Base-by-base conservation (phyloP, 2,329 filamentous ascomycete species). In the Claviceps sp. region DNA sequence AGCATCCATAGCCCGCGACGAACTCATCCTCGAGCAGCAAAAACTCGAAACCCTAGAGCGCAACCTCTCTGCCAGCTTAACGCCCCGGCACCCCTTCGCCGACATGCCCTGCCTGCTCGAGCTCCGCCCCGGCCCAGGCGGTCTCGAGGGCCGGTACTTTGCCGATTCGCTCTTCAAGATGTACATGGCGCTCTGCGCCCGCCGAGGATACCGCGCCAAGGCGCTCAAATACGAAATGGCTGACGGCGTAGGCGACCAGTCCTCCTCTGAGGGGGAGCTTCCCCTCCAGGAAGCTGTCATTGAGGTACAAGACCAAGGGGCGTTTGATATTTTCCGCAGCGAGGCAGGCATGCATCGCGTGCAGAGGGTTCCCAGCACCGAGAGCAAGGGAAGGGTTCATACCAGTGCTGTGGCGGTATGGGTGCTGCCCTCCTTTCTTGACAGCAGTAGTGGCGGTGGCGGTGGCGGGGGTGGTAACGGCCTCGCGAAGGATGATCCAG, bases 341-440 rank as follows among this genome's bases (percentile, higher is more conserved):
- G 93, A 98, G 68, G 88, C 91, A 3, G 93, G 93, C 37, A 93
- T 98, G 58, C 93, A 98, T 66, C 81, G 93, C 30, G 93, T 98
- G 0, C 93, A 98, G 72, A 82, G 93, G 26, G 84, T 98, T 3
- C 93, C 93, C 1, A 84, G 84, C 11, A 98, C 93, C 0, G 93
- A 98, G 66, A 86, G 76, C 58, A 91, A 88, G 64, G 93, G 93
- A 2, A 82, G 93, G 30, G 93, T 88, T 16, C 93, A 98, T 67
- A 98, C 93, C 11, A 93, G 86, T 63, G 90, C 90, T 13, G 91
- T 89, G 3, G 88, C 86, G 5, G 87, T 98, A 0, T 86, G 95
- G 77, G 89, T 98, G 2, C 74, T 98, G 34, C 93, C 93, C 0
- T 88, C 84, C 48, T 84, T 97, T 52, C 82, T 86, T 0, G 76